phyloP scores from a whole-genome alignment of 805 yeast species.

The Cyberlindnera lachancei region DNA sequence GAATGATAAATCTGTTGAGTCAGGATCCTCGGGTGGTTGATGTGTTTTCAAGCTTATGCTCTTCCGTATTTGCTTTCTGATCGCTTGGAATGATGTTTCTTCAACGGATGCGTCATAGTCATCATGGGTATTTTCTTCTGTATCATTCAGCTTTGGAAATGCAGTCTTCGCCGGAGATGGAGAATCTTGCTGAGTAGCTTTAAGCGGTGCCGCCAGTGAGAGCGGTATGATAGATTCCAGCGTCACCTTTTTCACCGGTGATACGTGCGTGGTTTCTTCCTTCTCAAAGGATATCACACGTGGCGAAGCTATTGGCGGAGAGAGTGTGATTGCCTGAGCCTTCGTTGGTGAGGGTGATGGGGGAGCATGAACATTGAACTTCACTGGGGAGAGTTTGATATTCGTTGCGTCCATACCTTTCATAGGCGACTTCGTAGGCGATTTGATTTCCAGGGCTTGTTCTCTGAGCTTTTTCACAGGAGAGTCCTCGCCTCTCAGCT shows the following conservation, averaged over 20 bases:
- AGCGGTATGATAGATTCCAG: no score
- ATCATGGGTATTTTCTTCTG: slow-evolving; percentile 4
- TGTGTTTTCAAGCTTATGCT: slow-evolving; percentile 31
- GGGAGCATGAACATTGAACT: slow-evolving; percentile 6
- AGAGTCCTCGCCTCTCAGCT: slow-evolving; percentile 20
- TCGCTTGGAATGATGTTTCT: slow-evolving; percentile 37
- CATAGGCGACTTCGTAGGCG: slow-evolving; percentile 18
- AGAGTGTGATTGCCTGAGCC: neutral
- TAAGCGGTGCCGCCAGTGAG: slow-evolving; percentile 1
- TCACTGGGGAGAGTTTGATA: slow-evolving; percentile 17
- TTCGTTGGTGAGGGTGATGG: slow-evolving; percentile 4
- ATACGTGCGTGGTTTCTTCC: neutral
- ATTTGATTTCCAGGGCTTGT: slow-evolving; percentile 12
- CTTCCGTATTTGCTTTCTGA: slow-evolving; percentile 38
- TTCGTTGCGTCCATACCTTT: slow-evolving; percentile 14
- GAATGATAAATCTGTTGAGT: slow-evolving; percentile 13
- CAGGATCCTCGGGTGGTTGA: slow-evolving; percentile 5
- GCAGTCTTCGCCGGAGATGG: neutral
- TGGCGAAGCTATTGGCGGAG: no score
- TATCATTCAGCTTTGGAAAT: neutral
- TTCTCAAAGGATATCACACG: no score
- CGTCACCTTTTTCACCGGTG: neutral
- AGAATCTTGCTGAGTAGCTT: neutral
- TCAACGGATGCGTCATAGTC: slow-evolving; percentile 22
- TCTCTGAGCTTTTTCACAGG: slow-evolving; percentile 22